Percentiles rank a stretch among this genome's conserved stretches.
Conservation (phyloP, 768 basidiomycete species). For the Pholiota conissans region DNA sequence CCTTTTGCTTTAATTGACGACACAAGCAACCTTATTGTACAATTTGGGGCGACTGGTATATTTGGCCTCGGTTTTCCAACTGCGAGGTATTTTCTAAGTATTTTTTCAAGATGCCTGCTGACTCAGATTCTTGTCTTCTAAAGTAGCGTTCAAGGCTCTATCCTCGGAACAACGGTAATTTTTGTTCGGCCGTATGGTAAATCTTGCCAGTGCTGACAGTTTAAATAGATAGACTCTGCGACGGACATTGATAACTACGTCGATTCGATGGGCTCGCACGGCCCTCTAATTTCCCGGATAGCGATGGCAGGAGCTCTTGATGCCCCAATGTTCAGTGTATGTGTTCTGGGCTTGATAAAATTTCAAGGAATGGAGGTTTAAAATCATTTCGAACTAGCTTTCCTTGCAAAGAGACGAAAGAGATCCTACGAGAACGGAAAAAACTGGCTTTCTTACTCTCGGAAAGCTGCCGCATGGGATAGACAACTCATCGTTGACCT, state of each 20-base stretch:
- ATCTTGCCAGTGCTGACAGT: background rate
- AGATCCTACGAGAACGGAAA: slow-evolving; percentile 56
- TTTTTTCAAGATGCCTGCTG: background rate
- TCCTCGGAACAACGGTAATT: slow-evolving; percentile 4
- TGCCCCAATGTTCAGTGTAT: slow-evolving; percentile 50
- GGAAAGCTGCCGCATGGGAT: slow-evolving; percentile 61
- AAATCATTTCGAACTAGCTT: slow-evolving; percentile 24
- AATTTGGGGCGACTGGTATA: slow-evolving; percentile 59
- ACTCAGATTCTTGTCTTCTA: background rate
- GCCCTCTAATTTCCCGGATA: slow-evolving; percentile 49
- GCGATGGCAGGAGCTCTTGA: slow-evolving; percentile 41
- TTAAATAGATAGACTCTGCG: slow-evolving; percentile 22
- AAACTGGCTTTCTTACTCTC: slow-evolving; percentile 58
- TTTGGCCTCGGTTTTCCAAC: slow-evolving; percentile 70
- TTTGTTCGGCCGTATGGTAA: background rate
- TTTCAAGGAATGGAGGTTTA: background rate
- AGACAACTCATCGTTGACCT: slow-evolving; percentile 56
- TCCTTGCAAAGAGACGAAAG: slow-evolving; percentile 65
- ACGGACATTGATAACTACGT: slow-evolving; percentile 36
- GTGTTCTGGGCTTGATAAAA: slow-evolving; percentile 6
- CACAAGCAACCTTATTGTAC: slow-evolving; percentile 58
- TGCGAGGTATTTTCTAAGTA: slow-evolving; percentile 45
- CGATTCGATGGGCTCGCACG: slow-evolving; percentile 33
- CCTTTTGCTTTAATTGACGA: slow-evolving; percentile 55
- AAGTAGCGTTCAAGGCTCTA: slow-evolving; percentile 19